phyloP scores from a whole-genome alignment of 805 yeast species.

The Lachancea sp. region DNA sequence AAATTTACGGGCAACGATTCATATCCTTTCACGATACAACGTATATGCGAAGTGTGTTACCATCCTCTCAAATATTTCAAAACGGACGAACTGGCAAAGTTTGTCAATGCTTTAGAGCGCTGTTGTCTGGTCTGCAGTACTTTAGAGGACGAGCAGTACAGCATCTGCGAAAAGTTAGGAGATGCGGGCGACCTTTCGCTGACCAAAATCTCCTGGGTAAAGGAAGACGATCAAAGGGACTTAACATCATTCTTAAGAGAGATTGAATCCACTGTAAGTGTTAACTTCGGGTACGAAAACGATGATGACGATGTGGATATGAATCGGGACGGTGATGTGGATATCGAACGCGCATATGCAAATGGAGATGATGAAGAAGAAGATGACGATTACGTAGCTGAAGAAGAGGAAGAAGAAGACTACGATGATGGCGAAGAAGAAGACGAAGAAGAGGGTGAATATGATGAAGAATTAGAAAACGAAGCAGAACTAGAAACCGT shows the following conservation, averaged over 20 bases:
- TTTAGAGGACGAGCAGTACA: slow-evolving; percentile 10
- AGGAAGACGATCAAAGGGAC: slow-evolving; percentile 15
- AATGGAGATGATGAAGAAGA: slow-evolving; percentile 12
- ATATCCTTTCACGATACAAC: slow-evolving; percentile 44
- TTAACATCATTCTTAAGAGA: slow-evolving; percentile 25
- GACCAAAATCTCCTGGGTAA: slow-evolving; percentile 26
- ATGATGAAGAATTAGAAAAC: neutral
- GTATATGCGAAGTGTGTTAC: slow-evolving; percentile 43
- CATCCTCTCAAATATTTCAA: slow-evolving; percentile 39
- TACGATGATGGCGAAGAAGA: slow-evolving; percentile 3
- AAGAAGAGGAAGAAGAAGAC: slow-evolving; percentile 1
- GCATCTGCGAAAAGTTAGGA: slow-evolving; percentile 2
- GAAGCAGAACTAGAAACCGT: neutral
- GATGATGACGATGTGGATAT: slow-evolving; percentile 19
- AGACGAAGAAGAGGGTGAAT: slow-evolving; percentile 1
- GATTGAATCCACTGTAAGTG: slow-evolving; percentile 29
- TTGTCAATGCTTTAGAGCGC: slow-evolving; percentile 38
- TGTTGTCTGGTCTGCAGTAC: slow-evolving; percentile 23
- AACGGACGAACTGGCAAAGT: slow-evolving; percentile 36
- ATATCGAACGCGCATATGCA: slow-evolving; percentile 13
- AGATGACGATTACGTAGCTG: slow-evolving; percentile 8
- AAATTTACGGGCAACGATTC: slow-evolving; percentile 15
- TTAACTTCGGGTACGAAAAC: slow-evolving; percentile 30
- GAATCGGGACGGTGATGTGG: slow-evolving; percentile 9
- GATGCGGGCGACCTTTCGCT: slow-evolving; percentile 27